phyloP scores from a whole-genome alignment of 306 rosid genomes.

The Myrica gale region DNA sequence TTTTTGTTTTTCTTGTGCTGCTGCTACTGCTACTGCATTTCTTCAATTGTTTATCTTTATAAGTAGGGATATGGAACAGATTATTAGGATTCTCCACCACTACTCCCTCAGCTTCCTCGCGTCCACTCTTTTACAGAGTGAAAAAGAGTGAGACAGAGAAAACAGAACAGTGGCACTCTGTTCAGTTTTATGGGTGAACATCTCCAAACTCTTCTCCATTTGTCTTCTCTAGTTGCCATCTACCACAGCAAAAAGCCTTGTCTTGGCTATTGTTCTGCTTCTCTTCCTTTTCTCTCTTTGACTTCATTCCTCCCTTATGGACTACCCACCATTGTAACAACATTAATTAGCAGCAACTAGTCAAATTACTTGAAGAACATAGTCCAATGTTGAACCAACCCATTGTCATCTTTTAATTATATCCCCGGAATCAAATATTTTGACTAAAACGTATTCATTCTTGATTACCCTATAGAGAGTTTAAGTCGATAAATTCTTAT shows the following conservation, averaged over 20 bases:
- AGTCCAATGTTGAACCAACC: too few relatives aligned
- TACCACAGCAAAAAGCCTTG: constrained; percentile 10
- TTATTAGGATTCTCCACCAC: constrained; percentile 43
- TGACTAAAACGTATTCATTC: not conserved
- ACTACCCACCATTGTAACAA: not conserved
- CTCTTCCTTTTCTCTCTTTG: too few relatives aligned
- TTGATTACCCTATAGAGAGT: not conserved
- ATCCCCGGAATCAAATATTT: not conserved
- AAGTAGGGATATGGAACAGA: constrained; percentile 29
- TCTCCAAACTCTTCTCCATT: constrained; percentile 10
- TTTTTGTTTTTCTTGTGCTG: too few relatives aligned
- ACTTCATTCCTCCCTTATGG: not conserved
- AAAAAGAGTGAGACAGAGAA: constrained; percentile 20
- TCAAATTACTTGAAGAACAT: too few relatives aligned
- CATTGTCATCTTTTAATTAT: too few relatives aligned
- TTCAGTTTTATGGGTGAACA: constrained; percentile 5
- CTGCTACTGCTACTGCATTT: too few relatives aligned
- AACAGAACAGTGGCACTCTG: not conserved
- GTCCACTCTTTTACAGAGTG: constrained; percentile 32
- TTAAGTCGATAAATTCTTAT: constrained; percentile 15
- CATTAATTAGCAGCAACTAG: not conserved
- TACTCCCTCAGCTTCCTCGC: constrained; percentile 9
- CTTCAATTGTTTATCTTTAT: constrained; percentile 7
- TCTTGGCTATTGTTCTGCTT: not conserved
- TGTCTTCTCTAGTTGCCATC: constrained; percentile 18